phyloP scores from a whole-genome alignment of 108 stramenopile genomes.

The Pseudonitzschia pungens region DNA sequence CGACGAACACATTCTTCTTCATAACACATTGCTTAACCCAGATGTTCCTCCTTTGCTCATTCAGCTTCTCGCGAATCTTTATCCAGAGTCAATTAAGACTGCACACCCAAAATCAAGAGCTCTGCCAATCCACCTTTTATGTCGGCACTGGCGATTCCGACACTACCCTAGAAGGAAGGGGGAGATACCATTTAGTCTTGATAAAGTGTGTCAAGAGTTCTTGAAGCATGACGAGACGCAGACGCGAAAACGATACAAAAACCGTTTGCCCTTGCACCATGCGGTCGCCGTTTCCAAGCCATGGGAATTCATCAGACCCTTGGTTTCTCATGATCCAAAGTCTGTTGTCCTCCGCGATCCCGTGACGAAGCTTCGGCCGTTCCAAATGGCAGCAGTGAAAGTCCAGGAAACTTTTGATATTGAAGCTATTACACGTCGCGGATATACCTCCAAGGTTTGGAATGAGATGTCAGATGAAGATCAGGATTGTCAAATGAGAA shows the following conservation, averaged over 20 bases:
- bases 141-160: conserved; percentile 33
- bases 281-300: conserved; percentile 30
- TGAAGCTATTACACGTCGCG: conserved; percentile 12
- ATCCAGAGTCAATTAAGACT: conserved; percentile 16
- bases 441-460: conserved; percentile 23
- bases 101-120: conserved; percentile 29
- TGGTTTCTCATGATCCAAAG: conserved; percentile 22
- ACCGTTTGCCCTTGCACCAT: conserved; percentile 36
- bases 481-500: conserved; percentile 14
- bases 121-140: conserved; percentile 35
- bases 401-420: conserved; percentile 10
- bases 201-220: conserved; percentile 24
- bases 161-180: conserved; percentile 27
- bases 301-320: conserved; percentile 34
- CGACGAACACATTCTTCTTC: conserved; percentile 23
- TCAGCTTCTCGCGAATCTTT: conserved; percentile 26
- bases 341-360: conserved; percentile 38
- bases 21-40: conserved; percentile 36
- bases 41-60: conserved; percentile 36
- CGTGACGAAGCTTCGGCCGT: conserved; percentile 31
- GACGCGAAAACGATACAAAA: conserved; percentile 26
- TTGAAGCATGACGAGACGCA: conserved; percentile 17
- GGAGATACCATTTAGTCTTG: conserved; percentile 19
- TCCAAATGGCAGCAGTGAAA: conserved; percentile 35
- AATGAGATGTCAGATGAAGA: conserved; percentile 21